Evolutionary conservation across 305 asterid genomes (phyloP), one percentile per base, ranked within the genome.

Genomic region (Fraxinus greggii): DNA sequence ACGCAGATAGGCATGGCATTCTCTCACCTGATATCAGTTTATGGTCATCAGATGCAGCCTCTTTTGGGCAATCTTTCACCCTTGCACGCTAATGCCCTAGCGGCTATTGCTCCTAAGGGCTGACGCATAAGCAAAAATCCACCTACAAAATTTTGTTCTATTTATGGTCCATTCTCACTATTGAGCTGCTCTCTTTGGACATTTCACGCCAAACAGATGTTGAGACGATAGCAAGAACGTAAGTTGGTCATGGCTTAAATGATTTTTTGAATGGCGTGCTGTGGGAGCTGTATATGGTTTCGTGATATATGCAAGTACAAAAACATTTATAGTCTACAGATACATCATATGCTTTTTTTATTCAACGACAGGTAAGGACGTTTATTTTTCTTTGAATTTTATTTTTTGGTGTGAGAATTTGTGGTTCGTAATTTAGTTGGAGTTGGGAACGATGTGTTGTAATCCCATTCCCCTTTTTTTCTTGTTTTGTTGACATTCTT

Each of bases 1-100:
- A 89, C 85, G 79, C 91, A 88, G 40, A 87, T 97, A 45, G 99
- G 98, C 84, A 90, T 91, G 89, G 98, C 99, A 65, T 94, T 97
- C 88, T 84, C 98, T 87, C 98, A 94, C 87, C 91, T 97, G 81
- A 84, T 92, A 67, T 93, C 98, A 63, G 78, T 92, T 77, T 94
- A 92, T 63, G 98, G 99, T 79, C 93, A 92, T 38, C 98, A 94
- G 86, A 91, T 97, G 92, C 99, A 93, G 85, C 97, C 98, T 82
- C 94, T 97, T 78, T 86, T 94, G 92, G 88, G 92, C 87, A 93
- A 84, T 84, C 97, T 97, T 79, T 86, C 98, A 38, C 97, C 99
- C 65, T 87, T 92, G 7, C 93, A 89, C 83, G 98, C 98, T 63
- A 93, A 91, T 85, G 99, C 99, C 31, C 87, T 97, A 75, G 97